Conservation (phyloP, 192 early-diverging fungal species). For the Umbelopsis isabellina region DNA sequence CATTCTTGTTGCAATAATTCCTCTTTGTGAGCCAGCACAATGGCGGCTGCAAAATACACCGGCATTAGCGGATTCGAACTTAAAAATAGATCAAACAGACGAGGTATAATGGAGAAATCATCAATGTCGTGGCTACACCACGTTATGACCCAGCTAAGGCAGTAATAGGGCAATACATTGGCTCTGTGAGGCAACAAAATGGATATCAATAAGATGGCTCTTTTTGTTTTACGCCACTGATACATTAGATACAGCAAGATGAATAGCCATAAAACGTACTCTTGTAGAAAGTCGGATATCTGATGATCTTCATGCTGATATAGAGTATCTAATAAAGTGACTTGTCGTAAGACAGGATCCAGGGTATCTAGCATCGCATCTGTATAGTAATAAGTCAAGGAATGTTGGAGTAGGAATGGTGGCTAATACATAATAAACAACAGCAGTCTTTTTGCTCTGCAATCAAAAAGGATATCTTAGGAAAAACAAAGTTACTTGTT, state of each 20-base stretch:
- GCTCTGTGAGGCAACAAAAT: constrained; percentile 28
- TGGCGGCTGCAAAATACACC: constrained; percentile 48
- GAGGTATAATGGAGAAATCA: constrained; percentile 44
- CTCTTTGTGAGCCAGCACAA: constrained; percentile 49
- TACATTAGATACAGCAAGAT: neutral
- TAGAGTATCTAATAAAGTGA: constrained; percentile 44
- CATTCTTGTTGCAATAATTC: constrained; percentile 44
- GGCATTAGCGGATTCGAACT: constrained; percentile 55
- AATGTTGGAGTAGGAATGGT: neutral
- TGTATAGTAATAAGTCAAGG: constrained; percentile 22
- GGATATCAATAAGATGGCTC: neutral
- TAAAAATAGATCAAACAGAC: constrained; percentile 58
- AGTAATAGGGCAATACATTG: constrained; percentile 55
- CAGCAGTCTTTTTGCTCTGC: neutral
- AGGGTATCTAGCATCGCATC: constrained; percentile 57
- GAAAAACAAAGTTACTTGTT: constrained; percentile 53
- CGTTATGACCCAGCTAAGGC: constrained; percentile 64
- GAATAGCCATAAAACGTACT: constrained; percentile 31
- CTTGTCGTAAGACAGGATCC: constrained; percentile 50
- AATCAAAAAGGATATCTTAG: constrained; percentile 52
- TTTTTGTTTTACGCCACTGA: neutral
- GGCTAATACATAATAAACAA: neutral
- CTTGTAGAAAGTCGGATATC: constrained; percentile 45
- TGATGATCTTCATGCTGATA: constrained; percentile 48
- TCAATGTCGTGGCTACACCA: constrained; percentile 60